Evolutionary conservation across 768 basidiomycete genomes (phyloP).

Genomic region (Russula sp.): DNA sequence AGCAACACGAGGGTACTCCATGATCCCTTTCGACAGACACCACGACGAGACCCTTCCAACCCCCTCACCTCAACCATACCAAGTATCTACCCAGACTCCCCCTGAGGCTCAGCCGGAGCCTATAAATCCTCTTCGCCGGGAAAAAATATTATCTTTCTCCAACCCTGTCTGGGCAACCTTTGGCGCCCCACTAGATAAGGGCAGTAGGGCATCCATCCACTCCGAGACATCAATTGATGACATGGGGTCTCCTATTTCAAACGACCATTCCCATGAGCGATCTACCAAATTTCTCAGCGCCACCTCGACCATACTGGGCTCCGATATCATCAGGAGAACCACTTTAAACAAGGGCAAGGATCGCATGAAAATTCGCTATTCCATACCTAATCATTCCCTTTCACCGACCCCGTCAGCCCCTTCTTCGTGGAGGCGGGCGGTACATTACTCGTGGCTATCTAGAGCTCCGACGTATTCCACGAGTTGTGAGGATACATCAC

Average conservation of each 20-base stretch:
- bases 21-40: background rate
- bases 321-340: slow-evolving; percentile 35
- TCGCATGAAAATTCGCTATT: slow-evolving; percentile 18
- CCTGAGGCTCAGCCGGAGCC: background rate
- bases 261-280: background rate
- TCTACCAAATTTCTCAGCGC: slow-evolving; percentile 9
- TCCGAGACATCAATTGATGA: background rate
- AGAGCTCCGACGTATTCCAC: background rate
- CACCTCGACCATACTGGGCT: slow-evolving; percentile 32
- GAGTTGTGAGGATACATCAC: background rate
- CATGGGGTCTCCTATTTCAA: slow-evolving; percentile 8
- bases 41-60: background rate
- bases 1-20: background rate
- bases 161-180: slow-evolving; percentile 23
- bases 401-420: background rate
- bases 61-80: background rate
- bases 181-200: background rate
- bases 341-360: slow-evolving; percentile 8
- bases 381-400: background rate
- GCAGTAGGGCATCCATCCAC: background rate
- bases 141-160: slow-evolving; percentile 23
- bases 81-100: background rate
- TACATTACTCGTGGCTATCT: slow-evolving; percentile 17
- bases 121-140: background rate
- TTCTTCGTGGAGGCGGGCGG: background rate